Conservation (phyloP, 169 alveolate genomes). For the Cryptosporidium tyzzeri region DNA sequence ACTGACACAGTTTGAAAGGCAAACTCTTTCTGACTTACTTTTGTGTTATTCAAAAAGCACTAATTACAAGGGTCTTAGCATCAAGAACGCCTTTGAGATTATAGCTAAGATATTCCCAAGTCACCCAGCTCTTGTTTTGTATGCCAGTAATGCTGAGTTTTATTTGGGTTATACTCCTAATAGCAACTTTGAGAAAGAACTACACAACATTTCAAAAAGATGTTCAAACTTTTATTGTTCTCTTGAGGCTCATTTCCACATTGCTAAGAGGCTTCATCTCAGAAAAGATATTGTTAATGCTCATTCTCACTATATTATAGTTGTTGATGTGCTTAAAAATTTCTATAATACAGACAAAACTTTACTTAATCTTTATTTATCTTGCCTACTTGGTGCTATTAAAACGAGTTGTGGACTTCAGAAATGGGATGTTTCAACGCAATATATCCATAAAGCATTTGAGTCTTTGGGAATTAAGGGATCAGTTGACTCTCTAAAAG, state of each 20-base stretch:
- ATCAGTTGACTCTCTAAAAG: constrained; percentile 25
- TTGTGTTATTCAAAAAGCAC: constrained; percentile 40
- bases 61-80: neutral
- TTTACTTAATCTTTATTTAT: constrained; percentile 1
- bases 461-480: constrained; percentile 42
- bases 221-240: constrained; percentile 20
- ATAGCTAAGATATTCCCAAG: constrained; percentile 13
- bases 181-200: neutral
- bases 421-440: constrained; percentile 52
- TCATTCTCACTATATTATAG: neutral
- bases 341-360: neutral
- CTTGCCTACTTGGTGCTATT: constrained; percentile 37
- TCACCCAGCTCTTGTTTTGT: constrained; percentile 53
- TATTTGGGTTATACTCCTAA: neutral
- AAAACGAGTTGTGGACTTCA: constrained; percentile 33
- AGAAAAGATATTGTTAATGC: constrained; percentile 17
- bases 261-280: constrained; percentile 29
- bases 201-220: constrained; percentile 33
- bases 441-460: constrained; percentile 31
- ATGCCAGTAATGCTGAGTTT: constrained; percentile 20
- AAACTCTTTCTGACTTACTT: constrained; percentile 26
- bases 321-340: constrained; percentile 2
- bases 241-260: constrained; percentile 17
- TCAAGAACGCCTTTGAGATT: constrained; percentile 12
- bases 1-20: constrained; percentile 11